Conservation (phyloP, 345 rosid species). For the Eucalyptus paniculata region DNA sequence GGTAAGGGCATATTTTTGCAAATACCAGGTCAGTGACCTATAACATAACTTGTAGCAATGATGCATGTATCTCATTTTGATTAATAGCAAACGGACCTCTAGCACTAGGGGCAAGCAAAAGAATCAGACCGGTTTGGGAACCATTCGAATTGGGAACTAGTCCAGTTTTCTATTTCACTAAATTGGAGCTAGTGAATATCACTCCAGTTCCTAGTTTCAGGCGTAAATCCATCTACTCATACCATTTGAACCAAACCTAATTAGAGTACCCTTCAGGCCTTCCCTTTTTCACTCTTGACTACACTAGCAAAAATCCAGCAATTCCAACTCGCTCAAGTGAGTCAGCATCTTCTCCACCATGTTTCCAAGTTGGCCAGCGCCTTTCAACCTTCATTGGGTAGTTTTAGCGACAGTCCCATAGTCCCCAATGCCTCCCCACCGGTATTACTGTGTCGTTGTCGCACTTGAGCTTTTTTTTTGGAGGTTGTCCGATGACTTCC, state of each 20-base stretch:
- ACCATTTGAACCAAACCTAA: neutral
- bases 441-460: neutral
- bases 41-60: neutral
- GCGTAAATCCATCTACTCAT: neutral
- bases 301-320: neutral
- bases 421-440: neutral
- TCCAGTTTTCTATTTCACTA: too few species aligned
- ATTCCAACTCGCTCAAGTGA: neutral
- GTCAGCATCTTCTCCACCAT: too few species aligned
- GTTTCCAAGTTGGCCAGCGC: neutral
- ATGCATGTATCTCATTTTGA: neutral
- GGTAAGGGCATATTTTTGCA: neutral
- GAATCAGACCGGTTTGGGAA: neutral
- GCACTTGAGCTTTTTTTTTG: neutral
- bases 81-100: neutral
- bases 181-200: neutral
- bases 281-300: neutral
- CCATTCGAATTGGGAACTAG: neutral
- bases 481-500: neutral
- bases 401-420: neutral
- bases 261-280: neutral
- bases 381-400: neutral
- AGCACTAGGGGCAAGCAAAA: neutral
- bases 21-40: neutral
- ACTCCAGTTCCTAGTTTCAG: too few species aligned